phyloP scores from a whole-genome alignment of 306 rosid species.

The Lablab purpureus region DNA sequence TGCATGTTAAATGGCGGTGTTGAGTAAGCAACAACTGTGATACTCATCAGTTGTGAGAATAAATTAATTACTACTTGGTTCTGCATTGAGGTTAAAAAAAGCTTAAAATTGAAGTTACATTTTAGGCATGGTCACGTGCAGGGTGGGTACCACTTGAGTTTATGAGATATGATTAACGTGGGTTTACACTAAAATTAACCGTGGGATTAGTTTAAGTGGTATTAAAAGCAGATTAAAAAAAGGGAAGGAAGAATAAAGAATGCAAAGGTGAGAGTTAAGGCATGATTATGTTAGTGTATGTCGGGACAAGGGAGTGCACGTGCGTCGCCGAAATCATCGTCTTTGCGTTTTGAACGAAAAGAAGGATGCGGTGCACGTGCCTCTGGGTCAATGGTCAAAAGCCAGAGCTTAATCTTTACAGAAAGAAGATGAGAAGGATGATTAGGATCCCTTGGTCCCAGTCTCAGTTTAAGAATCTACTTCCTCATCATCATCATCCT shows the following conservation, averaged over 20 bases:
- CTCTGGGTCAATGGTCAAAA: conserved; percentile 87
- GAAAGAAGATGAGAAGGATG: conserved; percentile 61
- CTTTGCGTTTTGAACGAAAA: conserved; percentile 51
- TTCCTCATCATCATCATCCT: conserved; percentile 50
- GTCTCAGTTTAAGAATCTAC: conserved; percentile 36
- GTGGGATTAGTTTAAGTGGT: conserved; percentile 31
- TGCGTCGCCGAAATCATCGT: conserved; percentile 82
- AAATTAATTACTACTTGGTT: conserved; percentile 26
- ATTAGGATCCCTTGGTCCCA: conserved; percentile 50
- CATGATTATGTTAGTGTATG: conserved; percentile 64
- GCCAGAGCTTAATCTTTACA: conserved; percentile 48
- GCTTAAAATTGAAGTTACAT: conserved; percentile 37
- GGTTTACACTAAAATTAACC: conserved; percentile 27
- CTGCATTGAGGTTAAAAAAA: conserved; percentile 25
- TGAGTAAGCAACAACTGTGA: conserved; percentile 44
- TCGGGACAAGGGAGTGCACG: conserved; percentile 76
- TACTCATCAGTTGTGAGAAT: neutral
- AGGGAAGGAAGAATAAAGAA: neutral
- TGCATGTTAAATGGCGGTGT: conserved; percentile 38
- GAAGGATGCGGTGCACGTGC: conserved; percentile 77
- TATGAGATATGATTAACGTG: conserved; percentile 46
- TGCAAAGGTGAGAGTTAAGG: conserved; percentile 49
- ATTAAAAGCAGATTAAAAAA: conserved; percentile 28
- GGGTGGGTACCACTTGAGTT: conserved; percentile 42
- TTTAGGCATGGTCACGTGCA: conserved; percentile 55